Conservation (phyloP, 2,329 filamentous ascomycete genomes). For the Aspergillus quadricinctus region DNA sequence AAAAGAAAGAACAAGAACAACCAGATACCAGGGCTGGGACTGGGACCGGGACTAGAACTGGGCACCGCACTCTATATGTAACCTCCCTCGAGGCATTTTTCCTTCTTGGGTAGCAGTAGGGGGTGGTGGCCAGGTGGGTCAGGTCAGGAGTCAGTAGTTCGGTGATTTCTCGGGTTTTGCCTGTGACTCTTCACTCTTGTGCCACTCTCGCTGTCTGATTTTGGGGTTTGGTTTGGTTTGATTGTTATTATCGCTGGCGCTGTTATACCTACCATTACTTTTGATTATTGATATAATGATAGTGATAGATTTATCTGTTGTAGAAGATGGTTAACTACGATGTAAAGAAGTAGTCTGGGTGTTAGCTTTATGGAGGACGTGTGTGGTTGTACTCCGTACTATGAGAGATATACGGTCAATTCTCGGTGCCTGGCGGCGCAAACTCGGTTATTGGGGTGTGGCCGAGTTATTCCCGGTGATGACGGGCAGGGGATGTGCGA, state of each 20-base stretch:
- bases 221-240: too few species aligned
- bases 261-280: too few species aligned
- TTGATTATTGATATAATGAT: too few species aligned
- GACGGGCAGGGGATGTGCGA: neutral
- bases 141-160: neutral
- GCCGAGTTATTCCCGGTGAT: neutral
- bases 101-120: neutral
- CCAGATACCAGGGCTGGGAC: too few species aligned
- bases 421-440: neutral
- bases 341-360: too few species aligned
- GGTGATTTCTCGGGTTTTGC: neutral
- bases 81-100: neutral
- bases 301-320: too few species aligned
- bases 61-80: neutral
- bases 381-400: too few species aligned
- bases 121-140: constrained; percentile 1
- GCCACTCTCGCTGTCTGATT: too few species aligned
- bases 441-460: neutral
- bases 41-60: neutral
- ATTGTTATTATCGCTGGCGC: too few species aligned
- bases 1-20: neutral
- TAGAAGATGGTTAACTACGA: too few species aligned
- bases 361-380: too few species aligned
- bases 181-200: neutral
- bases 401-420: neutral